Evolutionary conservation across 83 land plant species (phyloP).

Genomic region (Thuja plicata): DNA sequence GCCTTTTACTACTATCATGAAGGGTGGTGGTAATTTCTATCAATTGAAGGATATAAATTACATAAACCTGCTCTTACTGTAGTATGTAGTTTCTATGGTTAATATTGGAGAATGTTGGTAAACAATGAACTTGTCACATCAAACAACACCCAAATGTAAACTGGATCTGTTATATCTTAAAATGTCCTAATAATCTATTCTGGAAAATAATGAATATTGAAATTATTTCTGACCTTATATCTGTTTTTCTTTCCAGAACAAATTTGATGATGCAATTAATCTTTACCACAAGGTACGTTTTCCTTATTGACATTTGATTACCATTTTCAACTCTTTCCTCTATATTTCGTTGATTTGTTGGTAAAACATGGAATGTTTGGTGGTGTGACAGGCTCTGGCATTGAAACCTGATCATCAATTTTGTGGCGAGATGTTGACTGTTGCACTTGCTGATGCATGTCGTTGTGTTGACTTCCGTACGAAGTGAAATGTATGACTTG

Average conservation of each 20-base stretch:
- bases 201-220: not conserved
- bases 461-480: not conserved
- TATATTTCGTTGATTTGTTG: not conserved
- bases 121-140: not conserved
- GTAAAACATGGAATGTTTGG: not conserved
- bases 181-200: not conserved
- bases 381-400: constrained; percentile 55
- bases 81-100: not conserved
- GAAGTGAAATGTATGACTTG: not conserved
- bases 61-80: no score
- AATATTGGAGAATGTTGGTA: not conserved
- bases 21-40: no score
- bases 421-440: constrained; percentile 64
- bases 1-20: no score
- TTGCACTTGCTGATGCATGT: constrained; percentile 51
- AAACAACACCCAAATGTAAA: not conserved
- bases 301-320: not conserved
- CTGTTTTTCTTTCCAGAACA: constrained; percentile 38
- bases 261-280: constrained; percentile 53
- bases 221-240: not conserved
- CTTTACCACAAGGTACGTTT: constrained; percentile 64
- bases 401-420: constrained; percentile 65
- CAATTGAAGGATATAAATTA: no score
- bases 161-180: not conserved
- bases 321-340: not conserved